phyloP scores from a whole-genome alignment of 495 filamentous ascomycete genomes.

The Aspergillus kassunensis region DNA sequence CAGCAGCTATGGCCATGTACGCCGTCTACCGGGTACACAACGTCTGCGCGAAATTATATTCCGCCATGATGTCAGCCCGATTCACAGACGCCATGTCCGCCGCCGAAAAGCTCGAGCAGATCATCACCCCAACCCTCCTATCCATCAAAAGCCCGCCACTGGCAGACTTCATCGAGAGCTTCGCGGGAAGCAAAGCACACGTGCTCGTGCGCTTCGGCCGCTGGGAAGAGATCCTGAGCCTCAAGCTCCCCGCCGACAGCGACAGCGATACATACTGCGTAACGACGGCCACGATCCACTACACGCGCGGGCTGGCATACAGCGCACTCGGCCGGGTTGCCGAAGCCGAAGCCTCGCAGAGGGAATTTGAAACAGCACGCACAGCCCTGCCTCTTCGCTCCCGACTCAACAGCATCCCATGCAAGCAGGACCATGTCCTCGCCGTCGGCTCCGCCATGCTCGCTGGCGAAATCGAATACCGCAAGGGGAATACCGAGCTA shows the following conservation, averaged over 20 bases:
- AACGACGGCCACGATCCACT: constrained; percentile 54
- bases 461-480: constrained; percentile 64
- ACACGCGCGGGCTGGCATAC: constrained; percentile 54
- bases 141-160: constrained; percentile 57
- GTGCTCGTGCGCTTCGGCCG: constrained; percentile 61
- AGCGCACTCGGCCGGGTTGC: constrained; percentile 22
- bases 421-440: constrained; percentile 55
- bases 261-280: constrained; percentile 51
- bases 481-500: constrained; percentile 49
- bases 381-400: background rate
- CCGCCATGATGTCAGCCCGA: constrained; percentile 60
- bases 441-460: constrained; percentile 57
- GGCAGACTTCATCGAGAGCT: constrained; percentile 64
- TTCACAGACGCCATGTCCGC: constrained; percentile 49
- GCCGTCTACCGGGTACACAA: constrained; percentile 60
- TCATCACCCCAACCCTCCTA: constrained; percentile 52
- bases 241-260: constrained; percentile 25
- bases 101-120: constrained; percentile 41
- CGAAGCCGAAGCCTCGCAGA: background rate
- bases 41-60: constrained; percentile 59
- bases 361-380: background rate
- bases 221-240: constrained; percentile 50
- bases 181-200: constrained; percentile 54
- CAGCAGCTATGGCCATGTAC: constrained; percentile 54
- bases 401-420: background rate